Percentiles rank a stretch among this genome's conserved stretches.
Conservation (phyloP, 2,329 filamentous ascomycete genomes). For the Botryotinia calthae region DNA sequence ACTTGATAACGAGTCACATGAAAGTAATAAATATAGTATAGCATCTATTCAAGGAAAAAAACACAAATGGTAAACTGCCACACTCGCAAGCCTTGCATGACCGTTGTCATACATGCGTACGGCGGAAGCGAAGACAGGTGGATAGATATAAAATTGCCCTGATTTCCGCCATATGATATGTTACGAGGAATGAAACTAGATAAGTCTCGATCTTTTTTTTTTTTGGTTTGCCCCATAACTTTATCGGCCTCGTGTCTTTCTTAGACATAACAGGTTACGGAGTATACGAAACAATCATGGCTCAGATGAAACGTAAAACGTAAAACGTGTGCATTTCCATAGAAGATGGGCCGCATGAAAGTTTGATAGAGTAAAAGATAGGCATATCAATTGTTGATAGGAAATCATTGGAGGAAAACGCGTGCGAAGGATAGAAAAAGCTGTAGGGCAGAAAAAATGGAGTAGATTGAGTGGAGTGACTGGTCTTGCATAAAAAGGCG, state of each 20-base stretch:
- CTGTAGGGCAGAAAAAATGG: conserved; percentile 3
- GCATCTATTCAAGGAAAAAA: not conserved
- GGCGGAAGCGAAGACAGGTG: not conserved
- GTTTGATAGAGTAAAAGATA: not conserved
- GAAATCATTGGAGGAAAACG: not conserved
- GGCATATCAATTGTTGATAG: not conserved
- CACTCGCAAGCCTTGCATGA: conserved; percentile 18
- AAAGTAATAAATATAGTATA: not conserved
- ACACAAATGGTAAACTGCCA: conserved; percentile 19
- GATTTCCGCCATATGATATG: not conserved
- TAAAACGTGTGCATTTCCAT: conserved; percentile 3
- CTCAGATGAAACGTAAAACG: not conserved
- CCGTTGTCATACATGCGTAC: conserved; percentile 10
- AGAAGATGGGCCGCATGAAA: not conserved
- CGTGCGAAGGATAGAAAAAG: not conserved
- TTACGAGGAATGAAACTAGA: not conserved
- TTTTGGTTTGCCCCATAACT: conserved; percentile 1
- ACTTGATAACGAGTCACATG: conserved; percentile 7
- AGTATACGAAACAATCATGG: conserved; percentile 11
- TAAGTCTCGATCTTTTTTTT: conserved; percentile 1
- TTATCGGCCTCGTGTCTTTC: conserved; percentile 12
- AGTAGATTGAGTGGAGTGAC: conserved; percentile 17
- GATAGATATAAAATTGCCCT: conserved; percentile 2
- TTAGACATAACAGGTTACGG: not conserved
- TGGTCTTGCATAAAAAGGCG: conserved; percentile 16